phyloP scores from a whole-genome alignment of 805 yeast species.

The Groenewaldozyma salmanticensis region DNA sequence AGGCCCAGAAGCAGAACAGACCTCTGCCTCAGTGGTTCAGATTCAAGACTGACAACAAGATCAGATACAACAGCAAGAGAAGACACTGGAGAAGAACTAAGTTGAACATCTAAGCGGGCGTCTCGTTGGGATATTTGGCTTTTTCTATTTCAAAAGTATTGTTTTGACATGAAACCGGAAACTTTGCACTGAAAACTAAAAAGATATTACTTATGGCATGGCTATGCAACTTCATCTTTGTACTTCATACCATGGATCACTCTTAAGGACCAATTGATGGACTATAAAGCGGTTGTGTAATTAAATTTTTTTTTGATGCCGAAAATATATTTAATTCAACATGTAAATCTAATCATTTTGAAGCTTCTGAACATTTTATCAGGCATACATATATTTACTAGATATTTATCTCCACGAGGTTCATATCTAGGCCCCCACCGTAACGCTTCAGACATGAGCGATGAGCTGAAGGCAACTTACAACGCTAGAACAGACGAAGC shows the following conservation, averaged over 20 bases:
- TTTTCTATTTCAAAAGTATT: background rate
- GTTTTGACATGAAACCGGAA: too few species aligned
- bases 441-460: too few species aligned
- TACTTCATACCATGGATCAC: background rate
- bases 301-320: too few species aligned
- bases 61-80: conserved; percentile 99
- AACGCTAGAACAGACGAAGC: conserved; percentile 35
- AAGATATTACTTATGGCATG: background rate
- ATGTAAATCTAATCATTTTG: too few species aligned
- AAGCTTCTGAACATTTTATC: too few species aligned
- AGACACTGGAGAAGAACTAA: conserved; percentile 99
- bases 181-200: background rate
- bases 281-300: too few species aligned
- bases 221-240: too few species aligned
- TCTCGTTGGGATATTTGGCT: conserved; percentile 1
- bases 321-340: too few species aligned
- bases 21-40: conserved; percentile 99
- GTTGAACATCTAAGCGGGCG: conserved; percentile 72
- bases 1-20: conserved; percentile 98
- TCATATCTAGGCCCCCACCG: too few species aligned
- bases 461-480: conserved; percentile 8
- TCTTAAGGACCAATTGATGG: too few species aligned
- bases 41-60: conserved; percentile 93
- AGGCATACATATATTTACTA: too few species aligned
- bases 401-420: too few species aligned